A percentile compares a stretch with the other conserved stretches of the same genome.
Evolutionary conservation across 257 asterid genomes (phyloP).

Genomic region (Ballota nigra): DNA sequence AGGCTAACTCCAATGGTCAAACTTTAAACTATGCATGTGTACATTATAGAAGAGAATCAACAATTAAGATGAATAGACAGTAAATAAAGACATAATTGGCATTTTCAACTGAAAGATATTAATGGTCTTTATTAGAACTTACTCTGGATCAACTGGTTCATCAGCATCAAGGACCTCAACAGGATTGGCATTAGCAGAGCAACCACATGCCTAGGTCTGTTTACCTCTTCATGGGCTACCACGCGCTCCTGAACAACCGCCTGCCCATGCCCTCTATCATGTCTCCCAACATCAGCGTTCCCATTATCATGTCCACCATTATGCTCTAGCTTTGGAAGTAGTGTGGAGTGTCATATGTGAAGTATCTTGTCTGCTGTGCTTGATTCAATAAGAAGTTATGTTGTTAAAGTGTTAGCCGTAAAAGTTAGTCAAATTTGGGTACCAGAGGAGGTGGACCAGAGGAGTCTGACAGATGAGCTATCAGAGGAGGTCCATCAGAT

Average conservation of each 20-base stretch:
- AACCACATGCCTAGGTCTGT: constrained; percentile 30
- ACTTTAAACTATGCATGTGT: not conserved
- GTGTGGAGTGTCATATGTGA: too few relatives aligned
- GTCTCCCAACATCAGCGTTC: constrained; percentile 67
- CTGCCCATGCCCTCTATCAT: constrained; percentile 61
- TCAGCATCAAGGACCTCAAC: constrained; percentile 57
- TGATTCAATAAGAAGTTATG: too few relatives aligned
- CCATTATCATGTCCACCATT: constrained; percentile 72
- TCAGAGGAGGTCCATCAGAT: too few relatives aligned
- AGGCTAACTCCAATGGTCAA: not conserved
- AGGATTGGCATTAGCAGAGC: constrained; percentile 34
- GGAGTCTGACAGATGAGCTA: too few relatives aligned
- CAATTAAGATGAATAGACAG: not conserved
- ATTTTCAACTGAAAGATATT: not conserved
- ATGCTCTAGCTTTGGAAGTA: constrained; percentile 90
- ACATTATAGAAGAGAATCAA: not conserved
- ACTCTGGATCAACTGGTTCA: constrained; percentile 76
- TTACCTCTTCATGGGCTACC: too few relatives aligned
- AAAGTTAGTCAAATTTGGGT: too few relatives aligned
- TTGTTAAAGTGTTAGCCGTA: too few relatives aligned
- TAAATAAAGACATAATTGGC: not conserved
- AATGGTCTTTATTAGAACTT: constrained; percentile 38
- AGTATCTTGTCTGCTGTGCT: too few relatives aligned
- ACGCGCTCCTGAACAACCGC: constrained; percentile 60
- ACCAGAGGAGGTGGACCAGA: too few relatives aligned